These are phyloP conservation scores for Paraleonurus japonicus DNA, from an alignment of 257 asterid species.

Conservation along the genomic window DNA sequence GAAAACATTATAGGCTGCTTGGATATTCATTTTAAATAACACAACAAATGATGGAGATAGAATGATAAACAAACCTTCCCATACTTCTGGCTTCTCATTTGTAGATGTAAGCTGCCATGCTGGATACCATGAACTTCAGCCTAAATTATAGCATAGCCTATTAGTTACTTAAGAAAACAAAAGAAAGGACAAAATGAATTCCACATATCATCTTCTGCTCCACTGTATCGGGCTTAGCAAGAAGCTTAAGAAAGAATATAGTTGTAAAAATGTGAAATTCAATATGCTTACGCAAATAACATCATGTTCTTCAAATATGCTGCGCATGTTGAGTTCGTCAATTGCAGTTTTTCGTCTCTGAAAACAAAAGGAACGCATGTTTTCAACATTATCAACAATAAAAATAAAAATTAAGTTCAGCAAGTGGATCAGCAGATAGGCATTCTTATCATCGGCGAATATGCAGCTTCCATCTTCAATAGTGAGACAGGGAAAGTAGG, in stretches of 20 bases:
- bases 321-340: constrained; percentile 96
- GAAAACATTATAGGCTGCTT: background rate
- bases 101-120: constrained; percentile 86
- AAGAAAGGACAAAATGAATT: background rate
- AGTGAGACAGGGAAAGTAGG: background rate
- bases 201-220: background rate
- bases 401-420: background rate
- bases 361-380: constrained; percentile 16
- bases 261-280: constrained; percentile 7
- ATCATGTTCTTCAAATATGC: constrained; percentile 86
- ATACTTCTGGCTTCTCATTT: constrained; percentile 94
- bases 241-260: background rate
- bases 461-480: constrained; percentile 1
- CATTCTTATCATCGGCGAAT: background rate
- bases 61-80: constrained; percentile 64
- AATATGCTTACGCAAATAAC: constrained; percentile 77
- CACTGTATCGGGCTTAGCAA: too few species aligned
- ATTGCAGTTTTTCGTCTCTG: constrained; percentile 95
- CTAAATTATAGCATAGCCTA: constrained; percentile 32
- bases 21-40: background rate
- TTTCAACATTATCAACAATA: background rate
- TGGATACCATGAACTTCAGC: constrained; percentile 96
- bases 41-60: background rate
- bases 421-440: background rate
- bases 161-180: constrained; percentile 2